Evolutionary conservation across 495 filamentous ascomycete genomes (phyloP), one percentile per base, ranked within the genome.

Genomic region (Saxophila tyrrhenica): DNA sequence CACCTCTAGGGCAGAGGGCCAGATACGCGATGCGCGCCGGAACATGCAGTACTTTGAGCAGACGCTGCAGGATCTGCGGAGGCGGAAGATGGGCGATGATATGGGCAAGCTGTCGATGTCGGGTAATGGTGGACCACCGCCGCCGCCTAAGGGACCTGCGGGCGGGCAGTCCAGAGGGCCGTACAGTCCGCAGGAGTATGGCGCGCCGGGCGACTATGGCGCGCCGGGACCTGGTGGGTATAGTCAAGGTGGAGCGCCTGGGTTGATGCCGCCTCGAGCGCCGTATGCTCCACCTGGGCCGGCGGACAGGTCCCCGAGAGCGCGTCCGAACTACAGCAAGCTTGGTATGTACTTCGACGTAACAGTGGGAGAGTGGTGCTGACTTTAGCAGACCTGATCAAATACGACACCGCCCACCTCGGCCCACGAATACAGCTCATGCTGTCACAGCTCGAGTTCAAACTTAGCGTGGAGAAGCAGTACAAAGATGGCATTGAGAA

Each of bases 401-500:
- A 96, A 81, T 95, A 89, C 73, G 94, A 99, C 67, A 97, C 91
- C 20, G 82, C 82, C 20, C 88, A 95, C 66, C 83, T 99, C 50
- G 92, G 92, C 24, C 94, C 94, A 32, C 88, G 94, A 54, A 99
- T 99, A 65, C 94, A 97, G 73, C 83, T 96, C 59, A 99, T 99
- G 92, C 74, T 99, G 64, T 95, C 92, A 17, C 92, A 99, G 68
- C 80, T 99, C 55, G 89, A 96, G 71, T 99, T 99, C 71, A 99
- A 99, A 71, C 74, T 97, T 45, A 97, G 91, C 63, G 94, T 99
- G 38, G 92, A 99, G 71, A 94, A 96, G 65, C 92, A 99, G 70
- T 99, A 99, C 71, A 92, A 97, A 62, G 94, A 94, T 57, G 92
- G 92, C 55, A 91, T 99, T 60, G 94, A 99, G 70, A 99, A 99